Percentiles rank a stretch among this genome's conserved stretches.
These are phyloP conservation scores for Xerocomus cyaneibrunnescens DNA, from an alignment of 1,284 basidiomycete genomes.

Conservation along the genomic window DNA sequence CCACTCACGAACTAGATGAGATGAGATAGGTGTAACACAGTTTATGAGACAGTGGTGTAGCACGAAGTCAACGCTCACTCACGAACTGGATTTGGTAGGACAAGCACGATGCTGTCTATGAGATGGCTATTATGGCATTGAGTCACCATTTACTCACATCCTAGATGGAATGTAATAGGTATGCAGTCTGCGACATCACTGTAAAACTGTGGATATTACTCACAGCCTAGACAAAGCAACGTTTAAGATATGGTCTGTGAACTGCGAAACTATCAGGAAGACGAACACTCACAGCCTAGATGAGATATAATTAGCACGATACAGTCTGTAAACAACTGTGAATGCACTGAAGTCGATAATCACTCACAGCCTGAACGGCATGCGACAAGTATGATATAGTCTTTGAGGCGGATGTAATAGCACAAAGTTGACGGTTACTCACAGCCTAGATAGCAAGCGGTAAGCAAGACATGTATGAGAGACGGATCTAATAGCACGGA, in stretches of 20 bases:
- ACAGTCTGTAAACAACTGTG: not conserved
- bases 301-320: not conserved
- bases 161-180: not conserved
- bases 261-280: no score
- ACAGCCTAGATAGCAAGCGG: no score
- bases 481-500: no score
- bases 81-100: not conserved
- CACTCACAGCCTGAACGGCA: not conserved
- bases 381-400: not conserved
- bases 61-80: not conserved
- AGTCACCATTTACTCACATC: not conserved
- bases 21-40: not conserved
- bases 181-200: not conserved
- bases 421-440: no score
- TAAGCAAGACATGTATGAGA: no score
- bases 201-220: no score
- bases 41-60: not conserved
- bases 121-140: not conserved
- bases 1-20: not conserved
- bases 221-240: no score
- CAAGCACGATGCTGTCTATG: not conserved
- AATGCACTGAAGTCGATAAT: not conserved
- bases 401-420: not conserved
- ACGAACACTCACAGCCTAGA: not conserved
- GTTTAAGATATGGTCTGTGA: no score